Evolutionary conservation across 2,329 filamentous ascomycete species (phyloP), one percentile per base, ranked within the genome.

Genomic region (Venturiaceae sp.): DNA sequence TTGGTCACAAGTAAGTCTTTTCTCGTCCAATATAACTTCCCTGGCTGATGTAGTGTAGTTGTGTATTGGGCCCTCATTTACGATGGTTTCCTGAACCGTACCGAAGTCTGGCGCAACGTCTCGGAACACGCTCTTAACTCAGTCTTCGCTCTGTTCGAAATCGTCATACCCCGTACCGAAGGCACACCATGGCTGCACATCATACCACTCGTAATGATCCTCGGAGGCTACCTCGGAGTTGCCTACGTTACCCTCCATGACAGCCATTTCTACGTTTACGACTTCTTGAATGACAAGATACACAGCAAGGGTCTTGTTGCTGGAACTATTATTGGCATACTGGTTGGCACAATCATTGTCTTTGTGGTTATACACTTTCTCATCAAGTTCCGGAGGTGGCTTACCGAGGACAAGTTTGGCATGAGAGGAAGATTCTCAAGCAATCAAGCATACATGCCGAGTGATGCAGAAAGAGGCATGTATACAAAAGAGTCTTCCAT

Each of bases 111-210:
- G 83, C 77, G 73, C 65, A 87, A 88, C 69, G 75, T 89, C 64
- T 88, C 85, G 41, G 80, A 88, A 70, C 90, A 95, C 72, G 85
- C 76, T 21, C 73, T 95, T 57, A 95, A 95, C 75, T 80, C 81
- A 53, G 69, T 78, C 56, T 90, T 89, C 68, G 87, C 87, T 1
- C 75, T 92, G n/a, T 81, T 90, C 65, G 89, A 95, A 73, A 80
- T 94, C 64, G 28, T 86, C 23, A 64, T 94, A 34, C 78, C 89
- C 1, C 79, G 88, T 39, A 88, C 86, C 3, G 74, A 76, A 6
- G 80, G 83, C 11, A 77, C 81, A 28, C 80, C 84, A 0, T 85
- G 82, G 73, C 71, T 87, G 23, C 84, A 91, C 66, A 69, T 90
- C n/a, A 70, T 82, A 14, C 85, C 83, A 67, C 75, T 92, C 14